These are phyloP conservation scores for Ceratocystis harringtonii DNA, from an alignment of 2,329 filamentous ascomycete species.

Conservation along the genomic window DNA sequence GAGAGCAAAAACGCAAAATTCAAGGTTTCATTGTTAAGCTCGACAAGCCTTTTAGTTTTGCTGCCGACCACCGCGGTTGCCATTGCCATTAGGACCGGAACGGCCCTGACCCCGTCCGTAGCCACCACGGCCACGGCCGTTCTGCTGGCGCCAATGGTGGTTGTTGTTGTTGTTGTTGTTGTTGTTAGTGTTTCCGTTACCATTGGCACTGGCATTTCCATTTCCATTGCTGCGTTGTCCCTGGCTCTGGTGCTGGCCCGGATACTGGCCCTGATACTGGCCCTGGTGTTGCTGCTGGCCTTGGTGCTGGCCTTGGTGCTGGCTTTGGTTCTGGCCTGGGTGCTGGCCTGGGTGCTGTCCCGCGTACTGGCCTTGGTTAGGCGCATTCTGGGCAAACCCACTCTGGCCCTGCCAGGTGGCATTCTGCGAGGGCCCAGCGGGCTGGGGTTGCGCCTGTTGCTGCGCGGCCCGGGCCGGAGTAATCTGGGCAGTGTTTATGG, in stretches of 20 bases:
- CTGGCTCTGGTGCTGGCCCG: neutral
- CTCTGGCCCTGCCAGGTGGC: constrained; percentile 16
- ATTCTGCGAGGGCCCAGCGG: constrained; percentile 12
- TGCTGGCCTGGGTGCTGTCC: constrained; percentile 3
- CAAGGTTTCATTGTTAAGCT: neutral
- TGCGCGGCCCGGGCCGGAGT: constrained; percentile 19
- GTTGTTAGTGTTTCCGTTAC: neutral
- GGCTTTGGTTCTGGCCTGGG: neutral
- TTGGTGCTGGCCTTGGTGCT: neutral
- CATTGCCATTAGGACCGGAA: constrained; percentile 19
- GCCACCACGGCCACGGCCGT: constrained; percentile 18
- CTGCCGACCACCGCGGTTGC: constrained; percentile 15
- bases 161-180: constrained; percentile 9
- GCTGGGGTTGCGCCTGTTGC: constrained; percentile 9
- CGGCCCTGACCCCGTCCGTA: constrained; percentile 22
- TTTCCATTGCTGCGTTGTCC: neutral
- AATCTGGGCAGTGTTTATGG: constrained; percentile 35
- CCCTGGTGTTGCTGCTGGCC: neutral
- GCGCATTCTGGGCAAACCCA: neutral
- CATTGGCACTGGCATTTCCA: neutral
- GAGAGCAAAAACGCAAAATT: neutral
- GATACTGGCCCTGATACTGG: neutral
- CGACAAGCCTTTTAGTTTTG: constrained; percentile 5
- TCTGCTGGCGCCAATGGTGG: constrained; percentile 13
- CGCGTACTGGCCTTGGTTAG: constrained; percentile 4